These are phyloP conservation scores for Hansenula lynferdii DNA, from an alignment of 1,139 yeast species.

Conservation along the genomic window DNA sequence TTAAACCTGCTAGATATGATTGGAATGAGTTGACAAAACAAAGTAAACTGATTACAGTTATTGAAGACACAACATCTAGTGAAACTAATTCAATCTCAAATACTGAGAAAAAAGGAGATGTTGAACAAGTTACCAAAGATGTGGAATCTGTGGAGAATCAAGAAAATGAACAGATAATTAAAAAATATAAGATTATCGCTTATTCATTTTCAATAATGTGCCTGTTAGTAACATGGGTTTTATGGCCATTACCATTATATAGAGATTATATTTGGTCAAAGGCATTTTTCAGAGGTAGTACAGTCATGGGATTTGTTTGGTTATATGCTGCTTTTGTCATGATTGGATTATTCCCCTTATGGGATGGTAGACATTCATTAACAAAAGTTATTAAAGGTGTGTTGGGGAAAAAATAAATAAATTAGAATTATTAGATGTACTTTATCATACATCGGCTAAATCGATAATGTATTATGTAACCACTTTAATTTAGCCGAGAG, in stretches of 20 bases:
- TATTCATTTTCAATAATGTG: constrained; percentile 27
- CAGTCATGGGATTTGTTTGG: constrained; percentile 32
- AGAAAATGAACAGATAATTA: constrained; percentile 7
- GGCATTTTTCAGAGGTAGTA: constrained; percentile 34
- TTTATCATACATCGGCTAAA: no score
- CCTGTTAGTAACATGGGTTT: constrained; percentile 33
- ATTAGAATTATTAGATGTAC: no score
- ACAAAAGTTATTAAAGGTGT: constrained; percentile 25
- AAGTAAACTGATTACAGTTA: constrained; percentile 13
- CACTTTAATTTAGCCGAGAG: no score
- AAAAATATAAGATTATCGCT: constrained; percentile 27
- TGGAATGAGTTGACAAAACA: constrained; percentile 27
- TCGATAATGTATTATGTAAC: no score
- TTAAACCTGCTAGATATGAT: constrained; percentile 27
- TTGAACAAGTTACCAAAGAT: constrained; percentile 1
- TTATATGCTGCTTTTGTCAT: constrained; percentile 29
- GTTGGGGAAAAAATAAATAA: no score
- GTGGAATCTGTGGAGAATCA: constrained; percentile 4
- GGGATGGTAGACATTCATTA: constrained; percentile 31
- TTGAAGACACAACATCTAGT: not conserved
- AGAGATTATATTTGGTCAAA: constrained; percentile 38
- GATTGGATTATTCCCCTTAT: constrained; percentile 36
- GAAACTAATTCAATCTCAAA: not conserved
- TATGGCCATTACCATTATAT: constrained; percentile 45
- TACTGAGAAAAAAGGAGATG: constrained; percentile 6